Evolutionary conservation across 352 stramenopile species (phyloP).

Genomic region (Phytophthora ramorum): DNA sequence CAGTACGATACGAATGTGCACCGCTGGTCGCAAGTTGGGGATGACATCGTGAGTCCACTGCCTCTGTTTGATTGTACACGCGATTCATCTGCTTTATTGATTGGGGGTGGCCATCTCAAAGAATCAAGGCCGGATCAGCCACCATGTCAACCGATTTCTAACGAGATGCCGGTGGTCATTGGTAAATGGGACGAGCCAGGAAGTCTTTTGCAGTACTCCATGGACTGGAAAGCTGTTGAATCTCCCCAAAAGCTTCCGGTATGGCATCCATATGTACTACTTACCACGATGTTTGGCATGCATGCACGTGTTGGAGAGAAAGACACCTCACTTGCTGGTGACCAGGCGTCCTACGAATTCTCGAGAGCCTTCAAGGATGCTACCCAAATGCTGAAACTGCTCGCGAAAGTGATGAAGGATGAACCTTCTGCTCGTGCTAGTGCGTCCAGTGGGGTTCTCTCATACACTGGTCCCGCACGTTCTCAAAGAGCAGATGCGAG

Average conservation of each 20-base stretch:
- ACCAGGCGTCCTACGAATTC: conserved; percentile 69
- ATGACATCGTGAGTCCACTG: conserved; percentile 60
- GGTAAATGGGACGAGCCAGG: conserved; percentile 86
- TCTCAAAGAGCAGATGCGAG: conserved; percentile 17
- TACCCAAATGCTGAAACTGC: conserved; percentile 85
- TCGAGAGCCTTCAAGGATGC: conserved; percentile 79
- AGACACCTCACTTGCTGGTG: conserved; percentile 73
- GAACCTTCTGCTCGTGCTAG: conserved; percentile 67
- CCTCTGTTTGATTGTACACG: conserved; percentile 84
- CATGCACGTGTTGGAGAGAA: conserved; percentile 82
- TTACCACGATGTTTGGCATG: conserved; percentile 88
- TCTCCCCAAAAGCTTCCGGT: conserved; percentile 79
- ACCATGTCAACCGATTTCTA: conserved; percentile 42
- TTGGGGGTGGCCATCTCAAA: conserved; percentile 61
- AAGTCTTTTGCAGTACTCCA: conserved; percentile 67
- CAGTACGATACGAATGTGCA: conserved; percentile 76
- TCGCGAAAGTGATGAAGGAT: conserved; percentile 75
- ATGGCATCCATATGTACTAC: conserved; percentile 85
- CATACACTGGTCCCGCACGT: conserved; percentile 43
- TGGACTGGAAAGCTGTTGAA: conserved; percentile 82
- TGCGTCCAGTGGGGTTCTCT: conserved; percentile 64
- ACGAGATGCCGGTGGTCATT: conserved; percentile 80
- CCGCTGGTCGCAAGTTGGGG: conserved; percentile 65
- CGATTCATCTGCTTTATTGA: conserved; percentile 81
- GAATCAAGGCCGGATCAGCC: conserved; percentile 15